These are phyloP conservation scores for Neonectria sp. DNA, from an alignment of 2,329 filamentous ascomycete species.

Conservation along the genomic window DNA sequence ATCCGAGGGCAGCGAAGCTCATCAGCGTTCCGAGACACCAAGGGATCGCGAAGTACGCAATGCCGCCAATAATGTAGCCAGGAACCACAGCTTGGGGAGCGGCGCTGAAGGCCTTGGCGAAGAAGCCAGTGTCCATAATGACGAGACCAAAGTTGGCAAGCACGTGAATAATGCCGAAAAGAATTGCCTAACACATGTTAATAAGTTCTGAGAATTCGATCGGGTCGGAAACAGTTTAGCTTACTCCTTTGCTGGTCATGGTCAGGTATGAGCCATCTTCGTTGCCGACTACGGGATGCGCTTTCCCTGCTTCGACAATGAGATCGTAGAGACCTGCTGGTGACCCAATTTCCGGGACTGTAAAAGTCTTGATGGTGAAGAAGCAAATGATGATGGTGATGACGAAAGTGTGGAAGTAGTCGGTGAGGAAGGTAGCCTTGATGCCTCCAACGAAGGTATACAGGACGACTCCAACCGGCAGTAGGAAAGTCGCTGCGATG, in stretches of 20 bases:
- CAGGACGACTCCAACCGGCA: slow-evolving; percentile 56
- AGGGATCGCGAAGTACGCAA: slow-evolving; percentile 69
- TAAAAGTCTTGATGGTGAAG: slow-evolving; percentile 63
- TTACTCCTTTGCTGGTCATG: slow-evolving; percentile 66
- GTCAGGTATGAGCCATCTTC: slow-evolving; percentile 69
- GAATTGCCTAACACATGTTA: slow-evolving; percentile 54
- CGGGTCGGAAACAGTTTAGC: not conserved
- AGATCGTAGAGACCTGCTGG: slow-evolving; percentile 65
- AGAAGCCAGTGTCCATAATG: slow-evolving; percentile 69
- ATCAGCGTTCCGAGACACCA: slow-evolving; percentile 68
- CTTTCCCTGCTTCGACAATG: slow-evolving; percentile 59
- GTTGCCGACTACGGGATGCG: slow-evolving; percentile 66
- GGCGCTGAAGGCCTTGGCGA: slow-evolving; percentile 67
- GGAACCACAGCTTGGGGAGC: slow-evolving; percentile 63
- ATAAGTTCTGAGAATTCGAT: not conserved
- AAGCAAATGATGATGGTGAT: slow-evolving; percentile 68
- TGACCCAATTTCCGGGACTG: slow-evolving; percentile 63
- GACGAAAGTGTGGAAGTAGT: slow-evolving; percentile 69
- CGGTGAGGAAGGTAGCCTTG: slow-evolving; percentile 62
- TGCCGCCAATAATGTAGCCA: slow-evolving; percentile 67
- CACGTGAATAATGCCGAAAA: slow-evolving; percentile 65
- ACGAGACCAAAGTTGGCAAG: slow-evolving; percentile 67
- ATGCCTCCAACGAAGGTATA: slow-evolving; percentile 59
- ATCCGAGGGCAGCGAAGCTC: slow-evolving; percentile 62
- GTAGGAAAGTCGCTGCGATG: slow-evolving; percentile 64